Evolutionary conservation across 768 basidiomycete species (phyloP).

Genomic region (Hypholoma sublateritium): DNA sequence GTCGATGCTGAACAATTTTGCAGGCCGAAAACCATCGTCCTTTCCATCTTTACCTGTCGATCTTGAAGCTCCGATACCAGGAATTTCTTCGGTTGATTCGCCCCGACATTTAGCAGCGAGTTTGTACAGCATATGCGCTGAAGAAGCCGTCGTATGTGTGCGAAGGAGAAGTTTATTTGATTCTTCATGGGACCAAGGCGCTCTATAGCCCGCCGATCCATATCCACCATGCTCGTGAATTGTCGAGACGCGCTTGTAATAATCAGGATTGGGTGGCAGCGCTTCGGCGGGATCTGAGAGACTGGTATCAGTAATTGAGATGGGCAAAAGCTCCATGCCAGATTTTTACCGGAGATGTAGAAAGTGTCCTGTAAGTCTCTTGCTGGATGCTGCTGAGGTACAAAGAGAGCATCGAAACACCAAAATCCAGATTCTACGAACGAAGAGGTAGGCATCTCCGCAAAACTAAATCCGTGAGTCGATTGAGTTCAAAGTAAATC

Average conservation of each 20-base stretch:
- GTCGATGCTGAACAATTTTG: slow-evolving; percentile 96
- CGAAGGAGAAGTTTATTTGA: slow-evolving; percentile 89
- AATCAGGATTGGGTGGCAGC: slow-evolving; percentile 72
- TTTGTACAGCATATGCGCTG: slow-evolving; percentile 90
- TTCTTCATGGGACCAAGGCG: slow-evolving; percentile 93
- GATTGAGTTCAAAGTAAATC: background rate
- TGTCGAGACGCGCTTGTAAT: slow-evolving; percentile 81
- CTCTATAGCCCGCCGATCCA: slow-evolving; percentile 95
- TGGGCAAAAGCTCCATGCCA: background rate
- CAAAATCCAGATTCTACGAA: slow-evolving; percentile 99
- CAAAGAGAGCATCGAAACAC: slow-evolving; percentile 98
- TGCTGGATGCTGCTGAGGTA: slow-evolving; percentile 98
- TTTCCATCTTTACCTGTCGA: slow-evolving; percentile 29
- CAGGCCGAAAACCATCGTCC: slow-evolving; percentile 82
- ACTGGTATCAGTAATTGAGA: background rate
- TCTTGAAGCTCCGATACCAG: slow-evolving; percentile 28
- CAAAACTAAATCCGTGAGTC: slow-evolving; percentile 59
- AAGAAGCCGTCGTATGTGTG: slow-evolving; percentile 96
- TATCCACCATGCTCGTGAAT: slow-evolving; percentile 87
- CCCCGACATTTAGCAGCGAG: slow-evolving; percentile 84
- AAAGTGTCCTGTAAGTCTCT: slow-evolving; percentile 98
- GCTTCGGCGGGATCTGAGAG: slow-evolving; percentile 73
- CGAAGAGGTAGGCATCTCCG: slow-evolving; percentile 95
- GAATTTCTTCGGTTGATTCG: slow-evolving; percentile 45
- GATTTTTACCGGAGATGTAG: slow-evolving; percentile 79